A percentile compares a stretch with the other conserved stretches of the same genome.
These are phyloP conservation scores for Camelina neglecta DNA, from an alignment of 345 rosid species.

Conservation along the genomic window DNA sequence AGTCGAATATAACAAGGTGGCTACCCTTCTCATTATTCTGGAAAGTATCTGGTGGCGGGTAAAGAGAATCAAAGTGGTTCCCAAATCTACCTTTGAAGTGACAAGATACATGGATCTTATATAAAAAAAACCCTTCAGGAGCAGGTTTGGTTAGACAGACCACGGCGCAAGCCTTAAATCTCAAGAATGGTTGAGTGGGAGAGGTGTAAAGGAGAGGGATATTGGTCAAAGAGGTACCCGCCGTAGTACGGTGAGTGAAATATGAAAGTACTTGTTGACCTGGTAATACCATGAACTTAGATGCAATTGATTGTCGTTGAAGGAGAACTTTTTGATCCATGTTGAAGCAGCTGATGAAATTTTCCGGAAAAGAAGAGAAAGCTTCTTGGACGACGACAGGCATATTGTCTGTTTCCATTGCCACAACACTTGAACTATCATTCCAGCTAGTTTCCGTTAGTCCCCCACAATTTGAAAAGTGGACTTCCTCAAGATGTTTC, in stretches of 20 bases:
- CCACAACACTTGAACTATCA: neutral
- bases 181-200: neutral
- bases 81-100: neutral
- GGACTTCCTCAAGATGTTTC: neutral
- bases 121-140: no score
- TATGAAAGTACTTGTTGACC: constrained; percentile 8
- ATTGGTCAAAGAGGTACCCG: neutral
- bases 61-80: neutral
- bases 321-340: neutral
- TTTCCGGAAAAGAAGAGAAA: no score
- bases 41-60: neutral
- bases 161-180: neutral
- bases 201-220: neutral
- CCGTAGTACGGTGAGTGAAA: constrained; percentile 1
- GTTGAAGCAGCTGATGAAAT: neutral
- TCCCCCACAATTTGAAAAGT: neutral
- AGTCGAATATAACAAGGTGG: neutral
- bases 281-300: neutral
- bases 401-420: neutral
- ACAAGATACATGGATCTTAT: neutral
- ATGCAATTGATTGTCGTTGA: neutral
- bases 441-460: neutral
- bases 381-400: no score
- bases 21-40: rapidly evolving
- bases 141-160: no score